Evolutionary conservation across 2,329 filamentous ascomycete species (phyloP).

Genomic region (Ophiostoma montium): DNA sequence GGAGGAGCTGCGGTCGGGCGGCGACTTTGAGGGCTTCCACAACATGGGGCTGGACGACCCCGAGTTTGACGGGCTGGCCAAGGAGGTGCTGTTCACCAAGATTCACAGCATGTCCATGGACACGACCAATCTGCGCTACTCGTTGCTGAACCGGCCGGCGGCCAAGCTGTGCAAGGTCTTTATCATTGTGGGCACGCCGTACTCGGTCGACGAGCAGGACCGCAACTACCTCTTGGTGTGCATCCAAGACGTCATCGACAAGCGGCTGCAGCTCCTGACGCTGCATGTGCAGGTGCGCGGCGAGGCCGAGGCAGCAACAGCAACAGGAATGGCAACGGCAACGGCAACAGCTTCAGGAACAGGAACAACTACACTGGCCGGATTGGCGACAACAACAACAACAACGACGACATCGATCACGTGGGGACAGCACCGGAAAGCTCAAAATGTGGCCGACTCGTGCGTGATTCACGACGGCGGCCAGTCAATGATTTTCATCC

Average conservation of each 20-base stretch:
- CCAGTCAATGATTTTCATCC: constrained; percentile 53
- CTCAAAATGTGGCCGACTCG: constrained; percentile 56
- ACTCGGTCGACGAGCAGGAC: constrained; percentile 37
- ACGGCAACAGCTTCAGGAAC: constrained; percentile 5
- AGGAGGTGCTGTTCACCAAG: constrained; percentile 58
- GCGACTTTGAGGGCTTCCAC: constrained; percentile 53
- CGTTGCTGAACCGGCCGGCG: constrained; percentile 37
- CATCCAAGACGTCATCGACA: constrained; percentile 55
- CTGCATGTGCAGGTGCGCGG: constrained; percentile 36
- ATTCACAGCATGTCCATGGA: constrained; percentile 54
- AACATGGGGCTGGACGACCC: constrained; percentile 60
- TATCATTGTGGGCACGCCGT: constrained; percentile 46
- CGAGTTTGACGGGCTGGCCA: constrained; percentile 55
- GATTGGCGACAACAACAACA: background rate
- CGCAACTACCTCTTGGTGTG: constrained; percentile 48
- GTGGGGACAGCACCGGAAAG: constrained; percentile 39
- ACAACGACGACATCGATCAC: constrained; percentile 20
- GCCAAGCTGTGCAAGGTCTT: constrained; percentile 48
- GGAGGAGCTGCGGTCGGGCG: constrained; percentile 49
- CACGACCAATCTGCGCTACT: constrained; percentile 46
- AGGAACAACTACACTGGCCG: background rate
- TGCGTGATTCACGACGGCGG: constrained; percentile 55
- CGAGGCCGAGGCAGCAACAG: constrained; percentile 14
- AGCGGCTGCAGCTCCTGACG: constrained; percentile 51
- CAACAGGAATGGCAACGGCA: background rate